Evolutionary conservation across 352 stramenopile species (phyloP).

Genomic region (Globisporangium acanthophoron): DNA sequence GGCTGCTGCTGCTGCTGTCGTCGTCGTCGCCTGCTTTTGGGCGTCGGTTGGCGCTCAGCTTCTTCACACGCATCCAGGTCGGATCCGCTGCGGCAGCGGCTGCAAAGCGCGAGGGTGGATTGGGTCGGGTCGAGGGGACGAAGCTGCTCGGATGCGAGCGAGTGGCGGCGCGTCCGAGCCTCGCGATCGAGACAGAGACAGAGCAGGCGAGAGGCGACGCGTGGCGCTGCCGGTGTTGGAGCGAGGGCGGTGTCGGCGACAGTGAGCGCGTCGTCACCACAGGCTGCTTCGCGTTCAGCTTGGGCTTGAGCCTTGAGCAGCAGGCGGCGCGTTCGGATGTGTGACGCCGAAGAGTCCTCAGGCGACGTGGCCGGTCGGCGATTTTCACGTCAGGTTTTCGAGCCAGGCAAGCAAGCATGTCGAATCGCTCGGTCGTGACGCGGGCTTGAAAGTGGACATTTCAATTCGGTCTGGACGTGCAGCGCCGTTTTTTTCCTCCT

Average conservation of each 20-base stretch:
- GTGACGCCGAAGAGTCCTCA: background rate
- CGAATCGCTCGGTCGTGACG: background rate
- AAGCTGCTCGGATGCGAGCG: too few species aligned
- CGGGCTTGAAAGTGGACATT: background rate
- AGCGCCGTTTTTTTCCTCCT: too few species aligned
- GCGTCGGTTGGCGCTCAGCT: slow-evolving; percentile 57
- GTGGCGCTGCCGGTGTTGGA: background rate
- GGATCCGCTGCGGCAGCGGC: slow-evolving; percentile 1
- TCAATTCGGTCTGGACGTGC: too few species aligned
- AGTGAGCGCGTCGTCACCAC: background rate
- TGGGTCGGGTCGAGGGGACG: too few species aligned
- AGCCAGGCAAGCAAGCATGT: background rate
- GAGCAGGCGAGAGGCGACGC: background rate
- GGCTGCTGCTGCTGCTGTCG: slow-evolving; percentile 14
- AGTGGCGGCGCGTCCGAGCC: too few species aligned
- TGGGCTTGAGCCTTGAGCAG: background rate
- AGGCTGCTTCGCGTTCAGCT: too few species aligned
- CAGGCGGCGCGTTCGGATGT: background rate
- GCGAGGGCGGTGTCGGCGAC: background rate
- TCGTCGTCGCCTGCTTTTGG: slow-evolving; percentile 65
- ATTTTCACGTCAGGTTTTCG: background rate
- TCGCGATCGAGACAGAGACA: background rate
- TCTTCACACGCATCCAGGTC: slow-evolving; percentile 69
- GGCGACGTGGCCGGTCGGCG: background rate
- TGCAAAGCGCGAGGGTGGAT: background rate